Percentiles rank a stretch among this genome's conserved stretches.
These are phyloP conservation scores for Chalaropsis thielavioides DNA, from an alignment of 2,329 filamentous ascomycete genomes.

Conservation along the genomic window DNA sequence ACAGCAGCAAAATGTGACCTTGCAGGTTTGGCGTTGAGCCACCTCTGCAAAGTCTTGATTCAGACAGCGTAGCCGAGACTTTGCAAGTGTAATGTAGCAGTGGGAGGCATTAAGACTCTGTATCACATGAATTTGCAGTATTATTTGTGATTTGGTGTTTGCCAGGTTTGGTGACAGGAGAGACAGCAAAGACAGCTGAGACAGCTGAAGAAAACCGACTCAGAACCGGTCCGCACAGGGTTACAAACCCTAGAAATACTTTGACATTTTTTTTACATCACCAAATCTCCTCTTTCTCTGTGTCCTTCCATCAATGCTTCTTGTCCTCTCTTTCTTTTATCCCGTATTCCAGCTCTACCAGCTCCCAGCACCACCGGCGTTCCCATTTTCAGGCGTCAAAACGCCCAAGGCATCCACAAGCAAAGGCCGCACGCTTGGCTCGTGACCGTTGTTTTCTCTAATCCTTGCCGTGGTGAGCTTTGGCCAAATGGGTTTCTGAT, in stretches of 20 bases:
- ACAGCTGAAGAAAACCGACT: too few species aligned
- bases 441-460: neutral
- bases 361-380: too few species aligned
- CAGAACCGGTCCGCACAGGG: too few species aligned
- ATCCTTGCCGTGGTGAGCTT: neutral
- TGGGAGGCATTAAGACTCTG: neutral
- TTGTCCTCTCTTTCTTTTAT: too few species aligned
- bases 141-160: neutral
- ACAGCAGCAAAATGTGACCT: neutral
- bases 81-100: neutral
- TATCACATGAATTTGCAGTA: neutral
- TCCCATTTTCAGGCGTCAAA: too few species aligned
- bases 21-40: neutral
- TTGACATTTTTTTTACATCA: too few species aligned
- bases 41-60: neutral
- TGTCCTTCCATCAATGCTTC: too few species aligned
- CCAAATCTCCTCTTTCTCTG: too few species aligned
- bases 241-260: too few species aligned
- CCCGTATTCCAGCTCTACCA: too few species aligned
- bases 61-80: neutral
- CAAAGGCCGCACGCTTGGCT: neutral
- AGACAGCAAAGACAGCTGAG: too few species aligned
- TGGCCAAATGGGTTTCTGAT: constrained; percentile 3
- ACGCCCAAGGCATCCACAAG: neutral
- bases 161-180: too few species aligned